Evolutionary conservation across 2,329 filamentous ascomycete species (phyloP).

Genomic region (Chrysoporthe deuterocubensis): DNA sequence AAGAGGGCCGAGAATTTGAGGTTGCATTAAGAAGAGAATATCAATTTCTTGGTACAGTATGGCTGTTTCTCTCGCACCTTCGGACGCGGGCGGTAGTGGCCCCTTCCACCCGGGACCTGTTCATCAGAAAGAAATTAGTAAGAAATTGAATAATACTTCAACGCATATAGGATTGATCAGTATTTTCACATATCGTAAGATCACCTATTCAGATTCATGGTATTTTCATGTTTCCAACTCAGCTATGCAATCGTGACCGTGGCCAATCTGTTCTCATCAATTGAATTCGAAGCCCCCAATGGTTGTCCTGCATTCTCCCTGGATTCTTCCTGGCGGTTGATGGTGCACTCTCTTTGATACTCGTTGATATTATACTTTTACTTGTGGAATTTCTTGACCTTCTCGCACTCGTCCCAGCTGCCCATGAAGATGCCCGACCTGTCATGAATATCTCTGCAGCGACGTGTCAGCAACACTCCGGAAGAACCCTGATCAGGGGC

Average conservation of each 20-base stretch:
- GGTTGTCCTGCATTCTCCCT: background rate
- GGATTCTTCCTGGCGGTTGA: background rate
- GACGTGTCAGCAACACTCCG: background rate
- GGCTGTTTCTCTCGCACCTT: too few relatives aligned
- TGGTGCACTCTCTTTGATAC: background rate
- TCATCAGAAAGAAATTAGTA: too few relatives aligned
- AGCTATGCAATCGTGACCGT: conserved; percentile 23
- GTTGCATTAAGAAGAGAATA: too few relatives aligned
- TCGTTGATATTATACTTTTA: conserved; percentile 29
- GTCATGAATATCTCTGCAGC: conserved; percentile 78
- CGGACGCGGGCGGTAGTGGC: too few relatives aligned
- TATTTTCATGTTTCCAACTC: conserved; percentile 17
- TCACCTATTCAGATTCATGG: background rate
- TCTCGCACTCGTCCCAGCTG: conserved; percentile 92
- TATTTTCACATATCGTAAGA: background rate
- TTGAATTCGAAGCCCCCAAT: conserved; percentile 5
- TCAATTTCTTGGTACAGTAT: too few relatives aligned
- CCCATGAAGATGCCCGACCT: conserved; percentile 95
- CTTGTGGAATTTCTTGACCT: conserved; percentile 85
- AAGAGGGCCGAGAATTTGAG: too few relatives aligned
- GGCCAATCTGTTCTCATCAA: conserved; percentile 22
- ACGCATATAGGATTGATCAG: too few relatives aligned
- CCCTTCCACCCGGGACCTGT: too few relatives aligned
- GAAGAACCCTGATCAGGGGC: too few relatives aligned
- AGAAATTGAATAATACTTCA: too few relatives aligned